A percentile compares a stretch with the other conserved stretches of the same genome.
phyloP scores from a whole-genome alignment of 2,329 filamentous ascomycete genomes.

The Bipolaris sorokiniana region DNA sequence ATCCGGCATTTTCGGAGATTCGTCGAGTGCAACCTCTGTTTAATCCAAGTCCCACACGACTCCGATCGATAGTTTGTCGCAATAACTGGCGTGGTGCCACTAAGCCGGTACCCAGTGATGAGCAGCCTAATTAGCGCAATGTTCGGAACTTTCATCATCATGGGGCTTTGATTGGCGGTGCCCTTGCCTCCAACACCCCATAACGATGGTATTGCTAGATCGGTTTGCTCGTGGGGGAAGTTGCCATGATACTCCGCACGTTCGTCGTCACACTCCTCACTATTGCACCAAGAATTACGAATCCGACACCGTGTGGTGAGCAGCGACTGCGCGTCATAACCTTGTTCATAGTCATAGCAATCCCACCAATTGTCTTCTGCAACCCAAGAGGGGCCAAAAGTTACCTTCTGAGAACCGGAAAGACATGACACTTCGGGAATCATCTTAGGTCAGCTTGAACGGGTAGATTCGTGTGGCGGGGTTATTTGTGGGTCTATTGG shows the following conservation, averaged over 20 bases:
- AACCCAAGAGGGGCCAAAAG: too few relatives aligned
- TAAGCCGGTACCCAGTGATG: background rate
- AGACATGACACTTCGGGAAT: too few relatives aligned
- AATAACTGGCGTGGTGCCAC: background rate
- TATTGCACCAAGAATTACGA: too few relatives aligned
- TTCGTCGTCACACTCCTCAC: background rate
- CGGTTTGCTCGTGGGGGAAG: background rate
- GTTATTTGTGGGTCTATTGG: too few relatives aligned
- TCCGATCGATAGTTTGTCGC: background rate
- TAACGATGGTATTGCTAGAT: background rate
- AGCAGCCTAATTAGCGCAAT: background rate
- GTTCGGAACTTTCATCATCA: background rate
- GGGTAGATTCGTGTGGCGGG: too few relatives aligned
- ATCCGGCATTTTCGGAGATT: background rate
- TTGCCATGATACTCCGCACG: background rate
- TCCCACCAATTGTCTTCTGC: background rate
- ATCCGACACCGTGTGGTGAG: too few relatives aligned
- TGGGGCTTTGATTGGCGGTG: background rate
- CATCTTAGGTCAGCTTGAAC: too few relatives aligned
- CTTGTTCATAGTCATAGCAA: background rate
- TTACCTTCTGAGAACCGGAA: too few relatives aligned
- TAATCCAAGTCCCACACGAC: background rate
- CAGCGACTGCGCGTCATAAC: too few relatives aligned
- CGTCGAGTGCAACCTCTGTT: background rate
- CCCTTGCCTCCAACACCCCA: background rate